phyloP scores from a whole-genome alignment of 2,329 filamentous ascomycete species.

The Ceratocystis eucalypticola region DNA sequence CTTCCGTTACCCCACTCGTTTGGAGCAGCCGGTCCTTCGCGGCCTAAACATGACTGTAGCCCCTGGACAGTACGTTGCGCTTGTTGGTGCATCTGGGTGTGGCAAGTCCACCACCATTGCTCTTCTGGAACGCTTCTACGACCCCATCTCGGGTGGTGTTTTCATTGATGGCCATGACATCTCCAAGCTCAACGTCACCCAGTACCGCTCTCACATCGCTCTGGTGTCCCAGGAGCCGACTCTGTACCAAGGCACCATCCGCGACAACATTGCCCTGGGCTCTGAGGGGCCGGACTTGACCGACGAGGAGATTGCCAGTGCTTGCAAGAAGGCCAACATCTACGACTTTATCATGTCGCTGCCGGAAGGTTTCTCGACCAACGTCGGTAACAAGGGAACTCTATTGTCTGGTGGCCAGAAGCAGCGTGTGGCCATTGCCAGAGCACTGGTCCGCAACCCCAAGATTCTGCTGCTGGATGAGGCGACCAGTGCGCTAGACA shows the following conservation, averaged over 20 bases:
- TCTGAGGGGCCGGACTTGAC: slow-evolving; percentile 48
- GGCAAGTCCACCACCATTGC: slow-evolving; percentile 92
- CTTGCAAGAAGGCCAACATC: slow-evolving; percentile 82
- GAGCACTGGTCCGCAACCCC: slow-evolving; percentile 79
- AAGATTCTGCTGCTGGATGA: slow-evolving; percentile 76
- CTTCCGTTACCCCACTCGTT: slow-evolving; percentile 84
- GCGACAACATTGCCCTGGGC: slow-evolving; percentile 79
- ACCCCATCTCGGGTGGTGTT: slow-evolving; percentile 66
- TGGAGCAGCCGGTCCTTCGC: slow-evolving; percentile 81
- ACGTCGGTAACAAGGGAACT: slow-evolving; percentile 76
- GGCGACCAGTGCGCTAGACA: slow-evolving; percentile 65
- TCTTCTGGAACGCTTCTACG: slow-evolving; percentile 86
- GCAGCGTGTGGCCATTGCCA: slow-evolving; percentile 85
- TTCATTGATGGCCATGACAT: slow-evolving; percentile 77
- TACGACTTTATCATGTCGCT: slow-evolving; percentile 82
- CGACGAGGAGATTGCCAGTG: slow-evolving; percentile 60
- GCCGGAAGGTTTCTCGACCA: slow-evolving; percentile 71
- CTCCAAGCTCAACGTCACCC: slow-evolving; percentile 64
- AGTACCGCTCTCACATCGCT: slow-evolving; percentile 71
- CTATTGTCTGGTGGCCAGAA: slow-evolving; percentile 86
- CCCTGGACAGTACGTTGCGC: slow-evolving; percentile 70
- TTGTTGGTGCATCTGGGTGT: slow-evolving; percentile 88
- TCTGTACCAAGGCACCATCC: slow-evolving; percentile 81
- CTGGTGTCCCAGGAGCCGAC: slow-evolving; percentile 92
- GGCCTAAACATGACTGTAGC: slow-evolving; percentile 63